Base-by-base conservation (phyloP, 257 asterid species). In the Penstemon davidsonii region DNA sequence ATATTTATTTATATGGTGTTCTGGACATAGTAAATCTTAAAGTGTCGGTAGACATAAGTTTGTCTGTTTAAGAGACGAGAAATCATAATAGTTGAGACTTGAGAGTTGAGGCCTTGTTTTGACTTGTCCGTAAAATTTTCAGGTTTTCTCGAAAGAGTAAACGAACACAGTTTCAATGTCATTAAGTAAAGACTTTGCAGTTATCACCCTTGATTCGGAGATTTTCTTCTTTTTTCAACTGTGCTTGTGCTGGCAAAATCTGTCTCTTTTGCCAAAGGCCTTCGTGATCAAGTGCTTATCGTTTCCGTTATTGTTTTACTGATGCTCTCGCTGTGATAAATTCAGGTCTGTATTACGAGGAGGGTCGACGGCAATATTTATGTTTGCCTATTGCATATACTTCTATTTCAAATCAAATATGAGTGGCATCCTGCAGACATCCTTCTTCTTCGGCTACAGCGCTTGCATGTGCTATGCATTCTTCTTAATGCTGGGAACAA, bases 311-410 rank as follows among this genome's bases (percentile, higher is more conserved):
- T 12, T 40, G 8, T 59, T 59, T 39, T 38, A 57, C 52, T 58
- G 55, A 63, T 64, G 44, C 39, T 43, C 7, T 58, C 40, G 61
- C 39, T 63, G 58, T 68, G 41, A 39, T 73, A 54, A 74, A 18
- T 74, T 72, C 95, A 92, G 97, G 87, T 88, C 97, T 41, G 56
- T 92, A 3, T 61, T 86, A 54, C 81, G 94, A 0, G 96, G 98
- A 1, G 96, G 98, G n/a, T 82, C 97, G 33, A 82, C 89, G 2
- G 88, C 92, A 18, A 59, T 85, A 58, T 86, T 85, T 44, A 93
- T 90, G 94, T 85, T 86, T 55, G 75, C 62, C 42, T 80, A 90
- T 73, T 77, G 89, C 70, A 50, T 84, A 61, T 81, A 74, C 75
- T 93, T 83, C 76, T 90, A 86, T 73, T 56, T 53, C 75, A 81